phyloP scores from a whole-genome alignment of 2,329 filamentous ascomycete genomes.

The Fusarium circinatum region DNA sequence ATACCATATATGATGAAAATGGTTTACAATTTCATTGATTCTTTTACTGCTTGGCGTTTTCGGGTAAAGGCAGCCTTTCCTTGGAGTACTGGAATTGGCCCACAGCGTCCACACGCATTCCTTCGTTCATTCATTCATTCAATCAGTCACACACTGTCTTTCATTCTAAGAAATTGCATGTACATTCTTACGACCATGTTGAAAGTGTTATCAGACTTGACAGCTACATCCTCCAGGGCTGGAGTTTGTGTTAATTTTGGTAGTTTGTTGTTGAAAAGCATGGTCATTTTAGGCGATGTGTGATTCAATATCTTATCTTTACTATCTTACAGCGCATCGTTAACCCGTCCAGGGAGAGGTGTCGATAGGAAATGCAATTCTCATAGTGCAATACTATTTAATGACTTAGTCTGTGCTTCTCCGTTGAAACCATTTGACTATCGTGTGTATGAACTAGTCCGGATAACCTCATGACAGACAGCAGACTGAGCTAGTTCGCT shows the following conservation, averaged over 20 bases:
- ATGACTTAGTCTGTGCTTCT: neutral
- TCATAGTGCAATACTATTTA: conserved; percentile 11
- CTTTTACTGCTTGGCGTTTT: conserved; percentile 26
- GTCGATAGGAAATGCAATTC: neutral
- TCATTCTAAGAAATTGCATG: conserved; percentile 26
- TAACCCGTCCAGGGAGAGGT: neutral
- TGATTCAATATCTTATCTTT: neutral
- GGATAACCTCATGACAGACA: neutral
- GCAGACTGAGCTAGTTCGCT: neutral
- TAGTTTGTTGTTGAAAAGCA: conserved; percentile 18
- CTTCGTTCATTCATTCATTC: neutral
- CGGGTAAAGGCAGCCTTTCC: conserved; percentile 31
- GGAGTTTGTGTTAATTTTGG: conserved; percentile 4
- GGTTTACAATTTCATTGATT: conserved; percentile 14
- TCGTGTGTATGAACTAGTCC: neutral
- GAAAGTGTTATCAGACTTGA: conserved; percentile 15
- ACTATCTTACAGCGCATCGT: conserved; percentile 2
- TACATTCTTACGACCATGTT: conserved; percentile 5
- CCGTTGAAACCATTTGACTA: neutral
- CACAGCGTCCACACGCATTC: conserved; percentile 39
- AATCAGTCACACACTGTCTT: conserved; percentile 16
- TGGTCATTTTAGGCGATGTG: neutral
- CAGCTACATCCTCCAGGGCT: neutral
- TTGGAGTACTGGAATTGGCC: conserved; percentile 13
- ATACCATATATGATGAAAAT: conserved; percentile 36